Percentiles rank a stretch among this genome's conserved stretches.
phyloP scores from a whole-genome alignment of 73 alveolate genomes.

The Effrenium voratum region DNA sequence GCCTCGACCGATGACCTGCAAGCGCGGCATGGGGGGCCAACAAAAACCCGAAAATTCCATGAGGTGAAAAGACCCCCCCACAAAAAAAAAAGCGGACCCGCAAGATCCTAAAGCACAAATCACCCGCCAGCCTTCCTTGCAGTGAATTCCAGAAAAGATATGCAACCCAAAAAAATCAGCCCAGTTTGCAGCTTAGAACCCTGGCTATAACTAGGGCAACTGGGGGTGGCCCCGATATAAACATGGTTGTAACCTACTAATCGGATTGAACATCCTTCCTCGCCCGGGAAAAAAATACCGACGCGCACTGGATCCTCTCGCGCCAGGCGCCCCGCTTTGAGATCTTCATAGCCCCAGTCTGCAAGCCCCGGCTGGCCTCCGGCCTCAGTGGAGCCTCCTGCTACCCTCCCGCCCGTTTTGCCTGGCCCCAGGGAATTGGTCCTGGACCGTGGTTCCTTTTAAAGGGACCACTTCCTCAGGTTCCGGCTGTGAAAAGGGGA shows the following conservation, averaged over 20 bases:
- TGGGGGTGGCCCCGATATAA: no score
- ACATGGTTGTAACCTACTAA: neutral
- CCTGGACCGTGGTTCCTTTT: no score
- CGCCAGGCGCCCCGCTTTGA: neutral
- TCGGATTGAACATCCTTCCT: neutral
- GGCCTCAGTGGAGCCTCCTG: neutral
- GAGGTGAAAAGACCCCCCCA: neutral
- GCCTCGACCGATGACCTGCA: constrained; percentile 83
- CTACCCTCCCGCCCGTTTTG: neutral
- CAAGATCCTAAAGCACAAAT: neutral
- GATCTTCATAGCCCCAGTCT: constrained; percentile 89
- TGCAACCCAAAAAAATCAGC: neutral
- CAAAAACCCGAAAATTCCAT: no score
- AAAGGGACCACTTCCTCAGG: no score
- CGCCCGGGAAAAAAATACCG: no score
- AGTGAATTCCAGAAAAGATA: neutral
- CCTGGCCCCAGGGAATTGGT: no score
- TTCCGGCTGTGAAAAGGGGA: neutral
- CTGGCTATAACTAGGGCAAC: neutral
- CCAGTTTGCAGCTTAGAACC: neutral
- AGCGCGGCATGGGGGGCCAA: neutral
- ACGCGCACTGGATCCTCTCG: neutral
- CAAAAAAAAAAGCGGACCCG: neutral
- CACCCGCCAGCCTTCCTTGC: neutral
- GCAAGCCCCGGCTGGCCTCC: constrained; percentile 28